These are phyloP conservation scores for Blastomyces gilchristii DNA, from an alignment of 2,329 filamentous ascomycete genomes.

Conservation along the genomic window DNA sequence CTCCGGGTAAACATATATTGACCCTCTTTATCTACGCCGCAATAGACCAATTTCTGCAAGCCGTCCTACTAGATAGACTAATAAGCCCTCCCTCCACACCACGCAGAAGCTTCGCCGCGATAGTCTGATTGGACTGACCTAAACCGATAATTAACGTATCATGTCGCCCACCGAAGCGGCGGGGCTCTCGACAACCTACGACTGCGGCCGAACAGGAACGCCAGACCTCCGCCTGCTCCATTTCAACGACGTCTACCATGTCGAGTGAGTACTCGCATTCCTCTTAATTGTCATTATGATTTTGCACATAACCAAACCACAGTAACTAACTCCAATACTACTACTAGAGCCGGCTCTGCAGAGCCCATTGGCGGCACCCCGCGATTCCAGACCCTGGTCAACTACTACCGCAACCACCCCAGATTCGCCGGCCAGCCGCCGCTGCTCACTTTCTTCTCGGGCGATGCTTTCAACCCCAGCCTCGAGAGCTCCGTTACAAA, in stretches of 20 bases:
- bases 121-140: too few species aligned
- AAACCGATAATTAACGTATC: background rate
- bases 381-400: constrained; percentile 67
- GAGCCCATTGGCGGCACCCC: constrained; percentile 75
- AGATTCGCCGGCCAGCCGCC: constrained; percentile 54
- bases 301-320: background rate
- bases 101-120: background rate
- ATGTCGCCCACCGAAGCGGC: constrained; percentile 25
- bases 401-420: constrained; percentile 58
- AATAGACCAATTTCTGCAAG: background rate
- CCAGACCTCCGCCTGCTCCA: constrained; percentile 75
- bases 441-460: constrained; percentile 73
- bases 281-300: background rate
- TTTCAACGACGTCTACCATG: constrained; percentile 91
- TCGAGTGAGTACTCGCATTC: constrained; percentile 45
- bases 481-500: constrained; percentile 84
- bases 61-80: background rate
- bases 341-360: constrained; percentile 49
- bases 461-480: constrained; percentile 86
- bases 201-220: constrained; percentile 35
- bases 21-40: background rate
- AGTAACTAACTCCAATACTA: constrained; percentile 10
- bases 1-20: background rate
- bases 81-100: background rate
- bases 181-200: constrained; percentile 34